These are phyloP conservation scores for Pulveroboletus frians DNA, from an alignment of 768 basidiomycete species.

Conservation along the genomic window DNA sequence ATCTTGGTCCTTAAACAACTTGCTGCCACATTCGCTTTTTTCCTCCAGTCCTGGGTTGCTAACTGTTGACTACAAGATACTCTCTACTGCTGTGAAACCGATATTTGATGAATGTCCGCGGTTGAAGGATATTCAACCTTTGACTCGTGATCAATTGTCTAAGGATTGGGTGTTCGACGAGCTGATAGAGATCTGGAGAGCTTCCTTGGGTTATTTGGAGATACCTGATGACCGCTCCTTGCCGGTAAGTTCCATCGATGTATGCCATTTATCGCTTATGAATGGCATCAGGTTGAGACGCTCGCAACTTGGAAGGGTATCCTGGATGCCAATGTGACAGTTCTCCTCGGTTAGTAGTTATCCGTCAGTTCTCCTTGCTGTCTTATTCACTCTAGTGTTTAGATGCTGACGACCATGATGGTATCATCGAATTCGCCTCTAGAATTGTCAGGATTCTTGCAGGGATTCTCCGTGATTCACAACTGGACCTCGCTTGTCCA, in stretches of 20 bases:
- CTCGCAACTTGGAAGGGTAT: slow-evolving; percentile 55
- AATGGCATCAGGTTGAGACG: slow-evolving; percentile 38
- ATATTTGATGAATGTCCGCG: slow-evolving; percentile 52
- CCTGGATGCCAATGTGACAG: slow-evolving; percentile 43
- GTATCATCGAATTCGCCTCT: slow-evolving; percentile 36
- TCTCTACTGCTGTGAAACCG: slow-evolving; percentile 45
- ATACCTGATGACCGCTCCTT: slow-evolving; percentile 40
- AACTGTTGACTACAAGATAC: slow-evolving; percentile 43
- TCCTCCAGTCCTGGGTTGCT: slow-evolving; percentile 53
- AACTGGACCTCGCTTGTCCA: slow-evolving; percentile 37
- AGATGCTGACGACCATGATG: slow-evolving; percentile 43
- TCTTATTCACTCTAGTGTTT: slow-evolving; percentile 6
- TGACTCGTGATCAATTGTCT: slow-evolving; percentile 54
- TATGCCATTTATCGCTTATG: background rate
- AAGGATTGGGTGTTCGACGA: slow-evolving; percentile 48
- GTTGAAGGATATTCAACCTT: slow-evolving; percentile 48
- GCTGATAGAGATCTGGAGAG: slow-evolving; percentile 51
- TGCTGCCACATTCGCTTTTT: slow-evolving; percentile 52
- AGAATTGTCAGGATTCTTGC: slow-evolving; percentile 40
- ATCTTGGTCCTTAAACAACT: slow-evolving; percentile 42
- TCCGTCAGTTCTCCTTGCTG: slow-evolving; percentile 2
- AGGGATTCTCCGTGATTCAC: slow-evolving; percentile 44
- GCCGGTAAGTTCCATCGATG: slow-evolving; percentile 41
- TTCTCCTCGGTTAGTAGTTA: slow-evolving; percentile 48
- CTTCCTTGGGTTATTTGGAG: slow-evolving; percentile 40